Conservation (phyloP, 345 rosid genomes). For the Limnanthes douglasii region DNA sequence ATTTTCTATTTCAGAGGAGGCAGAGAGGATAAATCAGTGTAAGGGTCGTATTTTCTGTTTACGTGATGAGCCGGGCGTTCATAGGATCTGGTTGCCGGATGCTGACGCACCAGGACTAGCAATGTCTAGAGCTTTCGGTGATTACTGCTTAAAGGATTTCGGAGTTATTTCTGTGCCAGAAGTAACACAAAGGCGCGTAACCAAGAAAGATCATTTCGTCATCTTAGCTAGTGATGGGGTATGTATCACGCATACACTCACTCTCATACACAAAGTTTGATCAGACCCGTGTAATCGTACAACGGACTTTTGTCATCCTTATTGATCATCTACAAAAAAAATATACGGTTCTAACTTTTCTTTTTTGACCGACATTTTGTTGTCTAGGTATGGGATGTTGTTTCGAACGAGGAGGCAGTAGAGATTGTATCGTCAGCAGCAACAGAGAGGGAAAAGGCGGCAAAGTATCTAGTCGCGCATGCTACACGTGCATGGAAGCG, state of each 20-base stretch:
- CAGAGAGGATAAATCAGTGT: conserved; percentile 55
- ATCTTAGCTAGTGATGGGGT: conserved; percentile 92
- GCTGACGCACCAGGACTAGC: conserved; percentile 77
- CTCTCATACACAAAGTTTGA: no score
- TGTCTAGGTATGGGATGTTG: conserved; percentile 80
- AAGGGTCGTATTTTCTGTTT: conserved; percentile 66
- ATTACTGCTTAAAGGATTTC: conserved; percentile 65
- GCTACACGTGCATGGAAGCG: conserved; percentile 62
- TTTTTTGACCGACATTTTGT: background rate
- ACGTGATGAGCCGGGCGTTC: conserved; percentile 80
- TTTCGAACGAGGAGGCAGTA: conserved; percentile 78
- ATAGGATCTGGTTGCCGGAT: conserved; percentile 81
- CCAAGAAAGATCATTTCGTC: conserved; percentile 57
- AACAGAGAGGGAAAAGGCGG: conserved; percentile 49
- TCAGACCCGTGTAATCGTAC: background rate
- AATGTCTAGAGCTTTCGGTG: conserved; percentile 97
- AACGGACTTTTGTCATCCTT: background rate
- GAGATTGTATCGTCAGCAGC: conserved; percentile 43
- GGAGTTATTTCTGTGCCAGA: conserved; percentile 86
- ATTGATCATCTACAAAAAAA: background rate
- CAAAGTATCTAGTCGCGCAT: conserved; percentile 44
- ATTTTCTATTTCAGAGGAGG: conserved; percentile 69
- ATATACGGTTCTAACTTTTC: no score
- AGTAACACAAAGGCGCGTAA: conserved; percentile 65
- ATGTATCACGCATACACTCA: no score